Evolutionary conservation across 805 yeast genomes (phyloP), one percentile per base, ranked within the genome.

Genomic region (Metschnikowia arizonensis): DNA sequence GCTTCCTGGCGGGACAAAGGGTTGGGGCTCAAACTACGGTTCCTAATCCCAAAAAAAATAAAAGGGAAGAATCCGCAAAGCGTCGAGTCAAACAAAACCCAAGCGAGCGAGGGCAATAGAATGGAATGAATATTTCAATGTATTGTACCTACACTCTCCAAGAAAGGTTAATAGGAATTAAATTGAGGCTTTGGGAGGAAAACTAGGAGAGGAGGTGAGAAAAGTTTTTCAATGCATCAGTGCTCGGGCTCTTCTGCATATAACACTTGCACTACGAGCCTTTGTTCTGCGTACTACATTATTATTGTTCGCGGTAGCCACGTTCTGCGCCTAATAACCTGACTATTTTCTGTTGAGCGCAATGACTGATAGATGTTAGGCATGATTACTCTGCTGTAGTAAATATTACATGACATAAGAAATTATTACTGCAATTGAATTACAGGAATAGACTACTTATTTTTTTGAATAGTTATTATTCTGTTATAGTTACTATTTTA

Each of bases 61-160:
- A 25, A 15, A 23, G 33, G 44, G 30, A 33, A 33, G 33, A 33
- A 36, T 17, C 33, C 24, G 25, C 41, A 3, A 11, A 23, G 34
- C 15, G 40, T 15, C 38, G 41, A 39, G 40, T 29, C 33, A 28
- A 19, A 23, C 31, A 39, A 38, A 39, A 39, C 42, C 42, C 42
- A 39, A 30, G 42, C 25, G 42, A 39, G 34, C 34, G 34, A 14
- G 30, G 42, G 42, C 42, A 39, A 39, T 39, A 39, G 34, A 23
- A 39, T 24, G 42, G 42, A 39, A 39, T 39, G 28, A 23, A 18
- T 10, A 17, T 39, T 19, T 39, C 42, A 39, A 30, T 28, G 15
- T 39, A 39, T 39, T 39, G 34, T 39, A 39, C 42, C 42, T 21
- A 39, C 42, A 30, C 42, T 39, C 33, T 39, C 42, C 42, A 17